These are phyloP conservation scores for Colletotrichum sp. DNA, from an alignment of 2,329 filamentous ascomycete species.

Conservation along the genomic window DNA sequence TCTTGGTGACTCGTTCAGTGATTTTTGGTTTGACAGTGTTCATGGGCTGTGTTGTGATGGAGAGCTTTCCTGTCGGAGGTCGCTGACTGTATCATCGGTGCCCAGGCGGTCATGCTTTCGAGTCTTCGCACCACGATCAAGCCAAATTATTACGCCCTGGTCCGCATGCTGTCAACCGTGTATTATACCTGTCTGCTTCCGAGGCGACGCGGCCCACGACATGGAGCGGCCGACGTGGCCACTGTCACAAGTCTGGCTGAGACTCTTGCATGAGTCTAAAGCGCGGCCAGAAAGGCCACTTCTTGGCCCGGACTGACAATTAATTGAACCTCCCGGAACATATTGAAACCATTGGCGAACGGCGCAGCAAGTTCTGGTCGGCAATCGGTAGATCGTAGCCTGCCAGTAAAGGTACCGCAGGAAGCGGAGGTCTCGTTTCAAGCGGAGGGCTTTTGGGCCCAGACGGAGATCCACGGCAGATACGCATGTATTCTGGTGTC, in stretches of 20 bases:
- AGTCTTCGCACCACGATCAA: not conserved
- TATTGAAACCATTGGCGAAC: not conserved
- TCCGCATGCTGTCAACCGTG: not conserved
- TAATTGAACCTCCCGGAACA: not conserved
- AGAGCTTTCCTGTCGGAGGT: not conserved
- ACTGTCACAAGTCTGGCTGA: not conserved
- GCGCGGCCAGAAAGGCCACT: not conserved
- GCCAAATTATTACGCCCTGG: not conserved
- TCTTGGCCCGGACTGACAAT: not conserved
- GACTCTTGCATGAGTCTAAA: not conserved
- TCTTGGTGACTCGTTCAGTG: no score
- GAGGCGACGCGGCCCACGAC: not conserved
- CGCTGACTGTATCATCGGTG: not conserved
- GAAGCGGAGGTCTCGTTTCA: not conserved
- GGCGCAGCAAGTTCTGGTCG: not conserved
- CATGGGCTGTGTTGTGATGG: not conserved
- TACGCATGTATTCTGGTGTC: constrained; percentile 37
- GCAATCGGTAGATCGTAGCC: not conserved
- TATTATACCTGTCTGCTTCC: not conserved
- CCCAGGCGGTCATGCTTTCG: not conserved
- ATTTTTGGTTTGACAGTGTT: no score
- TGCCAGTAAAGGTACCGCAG: not conserved
- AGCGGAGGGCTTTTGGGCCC: constrained; percentile 39
- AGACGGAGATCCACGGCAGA: constrained; percentile 41
- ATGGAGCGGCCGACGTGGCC: not conserved